phyloP scores from a whole-genome alignment of 164 flowering plant species.

The Piper betle region DNA sequence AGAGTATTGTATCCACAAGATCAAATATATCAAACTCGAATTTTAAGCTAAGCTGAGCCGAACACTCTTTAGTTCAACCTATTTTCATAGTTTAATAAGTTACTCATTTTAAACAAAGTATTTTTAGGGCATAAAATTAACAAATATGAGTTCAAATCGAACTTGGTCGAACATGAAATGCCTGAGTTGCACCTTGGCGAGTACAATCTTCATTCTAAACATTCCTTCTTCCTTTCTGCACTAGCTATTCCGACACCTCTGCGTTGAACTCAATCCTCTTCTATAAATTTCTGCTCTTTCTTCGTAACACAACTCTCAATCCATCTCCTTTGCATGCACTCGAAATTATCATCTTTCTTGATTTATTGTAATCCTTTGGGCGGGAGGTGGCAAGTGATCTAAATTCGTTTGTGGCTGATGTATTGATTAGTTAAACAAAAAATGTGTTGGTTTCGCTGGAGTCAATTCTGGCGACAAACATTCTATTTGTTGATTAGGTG shows the following conservation, averaged over 20 bases:
- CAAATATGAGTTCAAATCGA: too few species aligned
- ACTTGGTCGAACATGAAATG: too few species aligned
- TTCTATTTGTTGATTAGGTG: neutral
- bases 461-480: neutral
- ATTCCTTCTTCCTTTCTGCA: neutral
- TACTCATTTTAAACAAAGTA: too few species aligned
- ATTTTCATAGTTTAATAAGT: too few species aligned
- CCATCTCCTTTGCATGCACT: neutral
- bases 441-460: neutral
- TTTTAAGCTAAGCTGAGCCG: too few species aligned
- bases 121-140: too few species aligned
- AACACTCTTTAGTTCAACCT: too few species aligned
- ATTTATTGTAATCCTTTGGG: neutral
- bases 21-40: too few species aligned
- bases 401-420: neutral
- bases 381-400: neutral
- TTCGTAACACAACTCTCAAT: neutral
- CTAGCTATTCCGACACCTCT: neutral
- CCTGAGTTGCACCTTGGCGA: constrained; percentile 4
- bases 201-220: constrained; percentile 4
- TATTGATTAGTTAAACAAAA: neutral
- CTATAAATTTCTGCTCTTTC: neutral
- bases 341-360: neutral
- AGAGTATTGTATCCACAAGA: too few species aligned
- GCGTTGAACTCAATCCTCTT: neutral